phyloP scores from a whole-genome alignment of 1,139 yeast genomes.

The Blastobotrys apis region DNA sequence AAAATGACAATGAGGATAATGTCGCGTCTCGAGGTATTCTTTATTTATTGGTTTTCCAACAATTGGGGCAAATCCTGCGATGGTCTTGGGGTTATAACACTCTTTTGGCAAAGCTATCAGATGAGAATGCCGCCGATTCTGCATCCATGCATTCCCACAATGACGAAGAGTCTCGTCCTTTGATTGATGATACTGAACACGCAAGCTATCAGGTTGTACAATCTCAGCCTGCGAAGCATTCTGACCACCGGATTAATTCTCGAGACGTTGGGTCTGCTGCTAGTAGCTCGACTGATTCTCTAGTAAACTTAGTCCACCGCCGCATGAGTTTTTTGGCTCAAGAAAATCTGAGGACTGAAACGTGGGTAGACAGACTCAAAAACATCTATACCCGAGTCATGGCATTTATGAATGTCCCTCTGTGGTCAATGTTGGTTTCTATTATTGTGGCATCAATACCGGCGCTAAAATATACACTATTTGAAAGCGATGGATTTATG shows the following conservation, averaged over 20 bases:
- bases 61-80: conserved; percentile 74
- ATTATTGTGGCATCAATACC: conserved; percentile 82
- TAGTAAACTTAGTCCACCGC: neutral
- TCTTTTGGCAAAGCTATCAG: conserved; percentile 44
- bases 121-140: conserved; percentile 1
- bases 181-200: neutral
- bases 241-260: neutral
- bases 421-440: conserved; percentile 85
- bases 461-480: conserved; percentile 59
- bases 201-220: neutral
- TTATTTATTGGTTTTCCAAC: conserved; percentile 75
- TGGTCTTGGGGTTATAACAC: conserved; percentile 95
- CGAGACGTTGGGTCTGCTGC: neutral
- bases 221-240: neutral
- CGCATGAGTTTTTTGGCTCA: neutral
- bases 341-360: neutral
- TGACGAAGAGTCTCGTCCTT: neutral
- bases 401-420: conserved; percentile 85
- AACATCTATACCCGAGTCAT: conserved; percentile 28
- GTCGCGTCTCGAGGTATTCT: conserved; percentile 78
- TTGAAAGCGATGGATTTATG: conserved; percentile 58
- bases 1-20: conserved; percentile 60
- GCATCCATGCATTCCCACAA: neutral
- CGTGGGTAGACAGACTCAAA: neutral
- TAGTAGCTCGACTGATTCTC: conserved; percentile 5